Evolutionary conservation across 2,329 filamentous ascomycete genomes (phyloP).

Genomic region (Leptoxyphium fumago): DNA sequence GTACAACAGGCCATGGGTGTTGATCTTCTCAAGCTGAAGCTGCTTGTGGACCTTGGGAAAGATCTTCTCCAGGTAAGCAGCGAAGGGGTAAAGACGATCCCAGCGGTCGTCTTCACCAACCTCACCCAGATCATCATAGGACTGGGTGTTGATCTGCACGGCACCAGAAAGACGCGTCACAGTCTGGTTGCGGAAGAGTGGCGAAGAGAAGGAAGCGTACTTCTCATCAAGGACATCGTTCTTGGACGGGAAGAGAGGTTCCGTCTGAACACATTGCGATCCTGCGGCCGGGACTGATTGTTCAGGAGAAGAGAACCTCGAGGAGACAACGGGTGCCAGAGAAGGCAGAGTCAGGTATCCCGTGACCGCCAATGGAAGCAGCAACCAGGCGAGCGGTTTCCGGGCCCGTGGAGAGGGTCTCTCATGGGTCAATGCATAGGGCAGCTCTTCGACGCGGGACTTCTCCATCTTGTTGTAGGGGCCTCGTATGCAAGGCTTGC

Average conservation of each 20-base stretch:
- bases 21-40: slow-evolving; percentile 37
- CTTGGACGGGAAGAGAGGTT: slow-evolving; percentile 13
- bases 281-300: background rate
- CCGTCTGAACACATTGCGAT: slow-evolving; percentile 13
- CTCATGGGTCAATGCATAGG: slow-evolving; percentile 2
- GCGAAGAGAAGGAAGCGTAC: slow-evolving; percentile 17
- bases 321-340: background rate
- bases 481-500: background rate
- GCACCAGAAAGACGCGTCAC: slow-evolving; percentile 38
- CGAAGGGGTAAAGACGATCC: slow-evolving; percentile 38
- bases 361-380: slow-evolving; percentile 3
- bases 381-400: slow-evolving; percentile 6
- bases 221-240: slow-evolving; percentile 14
- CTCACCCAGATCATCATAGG: slow-evolving; percentile 41
- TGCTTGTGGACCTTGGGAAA: slow-evolving; percentile 34
- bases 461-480: slow-evolving; percentile 14
- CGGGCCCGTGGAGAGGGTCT: slow-evolving; percentile 4
- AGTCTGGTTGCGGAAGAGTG: slow-evolving; percentile 18
- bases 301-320: background rate
- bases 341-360: slow-evolving; percentile 2
- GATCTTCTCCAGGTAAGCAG: slow-evolving; percentile 31
- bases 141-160: slow-evolving; percentile 40
- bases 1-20: slow-evolving; percentile 47
- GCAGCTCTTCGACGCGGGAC: slow-evolving; percentile 9
- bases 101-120: slow-evolving; percentile 41